A percentile compares a stretch with the other conserved stretches of the same genome.
Evolutionary conservation across 352 stramenopile genomes (phyloP).

Genomic region (Globisporangium solare): DNA sequence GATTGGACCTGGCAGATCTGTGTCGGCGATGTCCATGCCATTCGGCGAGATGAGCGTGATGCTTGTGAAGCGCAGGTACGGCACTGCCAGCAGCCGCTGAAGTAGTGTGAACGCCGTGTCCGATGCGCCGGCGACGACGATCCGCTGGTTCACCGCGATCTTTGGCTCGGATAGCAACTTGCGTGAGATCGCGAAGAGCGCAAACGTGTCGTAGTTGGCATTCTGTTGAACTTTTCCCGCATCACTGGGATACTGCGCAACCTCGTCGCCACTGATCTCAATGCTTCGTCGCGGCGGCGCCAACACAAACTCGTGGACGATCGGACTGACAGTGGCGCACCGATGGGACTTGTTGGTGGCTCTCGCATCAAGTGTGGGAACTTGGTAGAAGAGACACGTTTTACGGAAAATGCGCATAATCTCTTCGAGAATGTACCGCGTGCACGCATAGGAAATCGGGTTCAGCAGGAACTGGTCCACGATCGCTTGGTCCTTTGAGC

Average conservation of each 20-base stretch:
- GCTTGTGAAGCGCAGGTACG: conserved; percentile 85
- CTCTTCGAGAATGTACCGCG: conserved; percentile 68
- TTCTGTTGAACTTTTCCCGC: conserved; percentile 16
- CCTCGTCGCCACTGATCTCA: conserved; percentile 34
- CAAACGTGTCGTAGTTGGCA: conserved; percentile 30
- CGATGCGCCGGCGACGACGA: conserved; percentile 85
- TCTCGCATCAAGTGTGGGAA: conserved; percentile 20
- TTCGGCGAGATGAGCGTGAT: conserved; percentile 80
- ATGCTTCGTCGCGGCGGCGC: conserved; percentile 50
- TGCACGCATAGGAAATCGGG: conserved; percentile 60
- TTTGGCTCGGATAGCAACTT: conserved; percentile 85
- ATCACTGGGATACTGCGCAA: conserved; percentile 47
- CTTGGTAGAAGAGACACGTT: conserved; percentile 57
- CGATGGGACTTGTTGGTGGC: conserved; percentile 4
- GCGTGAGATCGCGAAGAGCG: conserved; percentile 86
- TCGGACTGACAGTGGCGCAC: conserved; percentile 18
- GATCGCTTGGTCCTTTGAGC: conserved; percentile 62
- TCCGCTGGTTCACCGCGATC: conserved; percentile 69
- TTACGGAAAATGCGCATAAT: conserved; percentile 73
- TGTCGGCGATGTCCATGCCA: conserved; percentile 44
- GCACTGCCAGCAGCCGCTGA: conserved; percentile 63
- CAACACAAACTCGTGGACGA: conserved; percentile 60
- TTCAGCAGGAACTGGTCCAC: conserved; percentile 67
- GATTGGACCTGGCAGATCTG: conserved; percentile 15
- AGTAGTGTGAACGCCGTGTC: conserved; percentile 78